Evolutionary conservation across 2,329 filamentous ascomycete species (phyloP).

Genomic region (Sodiomyces alkalinus): DNA sequence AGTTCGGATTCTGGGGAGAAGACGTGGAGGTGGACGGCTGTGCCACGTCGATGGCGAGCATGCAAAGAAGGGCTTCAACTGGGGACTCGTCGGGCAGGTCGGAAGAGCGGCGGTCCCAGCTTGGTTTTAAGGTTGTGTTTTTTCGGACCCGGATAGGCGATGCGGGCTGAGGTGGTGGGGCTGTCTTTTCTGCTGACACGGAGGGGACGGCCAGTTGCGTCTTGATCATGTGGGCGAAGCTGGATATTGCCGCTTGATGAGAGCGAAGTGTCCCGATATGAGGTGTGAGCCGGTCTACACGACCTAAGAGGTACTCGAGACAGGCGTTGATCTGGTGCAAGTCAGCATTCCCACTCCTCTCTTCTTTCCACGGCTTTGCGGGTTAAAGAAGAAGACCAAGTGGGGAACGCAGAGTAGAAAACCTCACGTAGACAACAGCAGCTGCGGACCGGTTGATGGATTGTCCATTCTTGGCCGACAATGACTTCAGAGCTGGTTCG

Average conservation of each 20-base stretch:
- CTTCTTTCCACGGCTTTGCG: background rate
- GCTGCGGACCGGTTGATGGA: constrained; percentile 27
- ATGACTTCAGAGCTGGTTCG: constrained; percentile 37
- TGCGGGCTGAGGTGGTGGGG: constrained; percentile 11
- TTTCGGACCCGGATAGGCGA: constrained; percentile 17
- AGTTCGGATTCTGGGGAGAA: constrained; percentile 13
- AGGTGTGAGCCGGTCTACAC: constrained; percentile 24
- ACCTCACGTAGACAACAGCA: constrained; percentile 37
- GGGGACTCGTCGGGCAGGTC: constrained; percentile 19
- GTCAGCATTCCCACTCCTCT: constrained; percentile 9
- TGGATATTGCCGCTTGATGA: constrained; percentile 23
- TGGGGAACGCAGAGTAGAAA: constrained; percentile 1
- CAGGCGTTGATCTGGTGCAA: constrained; percentile 32
- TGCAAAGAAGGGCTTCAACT: constrained; percentile 31
- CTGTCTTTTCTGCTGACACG: constrained; percentile 9
- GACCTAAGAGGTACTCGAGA: constrained; percentile 32
- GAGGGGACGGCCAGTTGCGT: constrained; percentile 22
- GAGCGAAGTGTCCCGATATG: constrained; percentile 29
- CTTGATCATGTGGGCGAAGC: constrained; percentile 26
- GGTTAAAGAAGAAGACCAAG: background rate
- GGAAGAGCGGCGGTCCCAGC: constrained; percentile 8
- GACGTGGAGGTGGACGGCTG: no score
- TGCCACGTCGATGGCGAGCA: constrained; percentile 26
- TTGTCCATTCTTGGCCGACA: constrained; percentile 26
- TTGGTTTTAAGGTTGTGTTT: no score